A percentile compares a stretch with the other conserved stretches of the same genome.
Evolutionary conservation across 2,329 filamentous ascomycete genomes (phyloP).

Genomic region (Talaromyces atroroseus): DNA sequence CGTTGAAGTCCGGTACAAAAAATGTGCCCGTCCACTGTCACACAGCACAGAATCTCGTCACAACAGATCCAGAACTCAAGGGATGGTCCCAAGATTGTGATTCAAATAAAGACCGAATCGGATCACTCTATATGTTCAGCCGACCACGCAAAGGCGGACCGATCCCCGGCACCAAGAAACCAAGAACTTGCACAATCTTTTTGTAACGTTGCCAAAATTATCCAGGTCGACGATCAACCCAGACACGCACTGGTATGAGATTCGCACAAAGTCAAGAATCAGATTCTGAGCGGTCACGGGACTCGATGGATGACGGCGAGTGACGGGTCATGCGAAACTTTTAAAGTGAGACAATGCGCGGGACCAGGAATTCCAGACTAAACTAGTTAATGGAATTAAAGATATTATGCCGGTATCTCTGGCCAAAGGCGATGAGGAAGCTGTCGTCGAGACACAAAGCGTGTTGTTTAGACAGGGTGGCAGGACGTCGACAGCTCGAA

Average conservation of each 20-base stretch:
- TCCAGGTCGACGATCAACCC: neutral
- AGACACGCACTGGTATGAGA: neutral
- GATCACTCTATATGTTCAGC: neutral
- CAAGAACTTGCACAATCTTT: neutral
- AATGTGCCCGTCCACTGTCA: neutral
- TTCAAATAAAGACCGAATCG: neutral
- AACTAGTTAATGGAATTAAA: slow-evolving; percentile 8
- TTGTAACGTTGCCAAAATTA: neutral
- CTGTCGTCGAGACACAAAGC: slow-evolving; percentile 11
- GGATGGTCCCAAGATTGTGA: neutral
- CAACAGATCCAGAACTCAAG: neutral
- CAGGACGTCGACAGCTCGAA: slow-evolving; percentile 1
- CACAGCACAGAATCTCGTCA: slow-evolving; percentile 10
- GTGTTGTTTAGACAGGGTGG: slow-evolving; percentile 8
- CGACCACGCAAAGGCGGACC: slow-evolving; percentile 9
- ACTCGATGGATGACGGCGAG: neutral
- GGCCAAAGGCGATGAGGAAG: neutral
- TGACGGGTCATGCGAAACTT: slow-evolving; percentile 8
- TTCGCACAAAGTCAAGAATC: neutral
- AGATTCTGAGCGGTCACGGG: neutral
- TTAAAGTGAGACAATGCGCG: neutral
- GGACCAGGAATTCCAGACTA: neutral
- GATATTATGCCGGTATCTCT: slow-evolving; percentile 1
- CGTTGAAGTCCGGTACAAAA: neutral
- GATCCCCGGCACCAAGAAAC: neutral